These are phyloP conservation scores for Candida sakaeoensis DNA, from an alignment of 805 yeast genomes.

Conservation along the genomic window DNA sequence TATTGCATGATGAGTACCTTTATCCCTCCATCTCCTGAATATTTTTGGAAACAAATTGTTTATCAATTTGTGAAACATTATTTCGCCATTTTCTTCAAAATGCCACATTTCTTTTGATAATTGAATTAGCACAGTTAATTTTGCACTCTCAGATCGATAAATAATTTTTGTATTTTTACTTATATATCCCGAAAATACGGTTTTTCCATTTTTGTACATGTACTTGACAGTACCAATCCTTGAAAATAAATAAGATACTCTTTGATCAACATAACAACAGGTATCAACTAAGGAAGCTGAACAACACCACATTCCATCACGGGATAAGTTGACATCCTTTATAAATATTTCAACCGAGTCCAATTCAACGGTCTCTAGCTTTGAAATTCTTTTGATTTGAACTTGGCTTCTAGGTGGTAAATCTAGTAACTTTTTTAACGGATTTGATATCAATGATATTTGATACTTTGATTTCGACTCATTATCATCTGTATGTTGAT, in stretches of 20 bases:
- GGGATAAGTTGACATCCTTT: slow-evolving; percentile 72
- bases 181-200: slow-evolving; percentile 70
- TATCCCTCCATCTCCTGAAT: slow-evolving; percentile 80
- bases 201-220: slow-evolving; percentile 64
- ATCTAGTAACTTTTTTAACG: slow-evolving; percentile 56
- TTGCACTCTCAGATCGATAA: slow-evolving; percentile 88
- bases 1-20: slow-evolving; percentile 85
- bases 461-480: slow-evolving; percentile 27
- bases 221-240: slow-evolving; percentile 63
- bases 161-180: slow-evolving; percentile 74
- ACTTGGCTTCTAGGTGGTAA: slow-evolving; percentile 68
- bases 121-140: slow-evolving; percentile 78
- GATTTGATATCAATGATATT: slow-evolving; percentile 58
- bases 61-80: slow-evolving; percentile 86
- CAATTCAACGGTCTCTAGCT: slow-evolving; percentile 52
- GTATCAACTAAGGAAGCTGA: slow-evolving; percentile 56
- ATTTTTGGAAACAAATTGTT: slow-evolving; percentile 90
- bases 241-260: slow-evolving; percentile 55
- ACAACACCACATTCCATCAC: slow-evolving; percentile 92
- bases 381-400: slow-evolving; percentile 44
- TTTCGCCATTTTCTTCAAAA: slow-evolving; percentile 94
- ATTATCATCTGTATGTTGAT: slow-evolving; percentile 7
- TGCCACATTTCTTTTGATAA: slow-evolving; percentile 97
- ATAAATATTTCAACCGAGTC: slow-evolving; percentile 80
- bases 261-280: slow-evolving; percentile 67